Evolutionary conservation across 2,329 filamentous ascomycete species (phyloP).

Genomic region (Pseudogymnoascus sp.): DNA sequence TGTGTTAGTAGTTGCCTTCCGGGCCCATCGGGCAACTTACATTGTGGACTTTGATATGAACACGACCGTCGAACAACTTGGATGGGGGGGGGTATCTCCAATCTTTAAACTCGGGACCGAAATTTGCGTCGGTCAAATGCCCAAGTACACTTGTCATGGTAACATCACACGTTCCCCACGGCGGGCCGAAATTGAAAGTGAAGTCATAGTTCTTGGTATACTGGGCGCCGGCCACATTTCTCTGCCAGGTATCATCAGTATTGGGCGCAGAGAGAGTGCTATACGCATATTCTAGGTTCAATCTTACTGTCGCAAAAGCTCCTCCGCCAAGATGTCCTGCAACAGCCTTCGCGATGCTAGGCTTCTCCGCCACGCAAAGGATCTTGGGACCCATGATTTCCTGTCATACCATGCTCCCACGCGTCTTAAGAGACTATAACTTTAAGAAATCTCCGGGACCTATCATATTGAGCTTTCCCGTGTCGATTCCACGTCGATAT

Average conservation of each 20-base stretch:
- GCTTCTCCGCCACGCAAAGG: conserved; percentile 77
- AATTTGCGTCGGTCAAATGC: conserved; percentile 76
- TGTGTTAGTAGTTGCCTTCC: conserved; percentile 2
- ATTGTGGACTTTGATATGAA: conserved; percentile 57
- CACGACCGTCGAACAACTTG: conserved; percentile 70
- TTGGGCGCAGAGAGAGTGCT: background rate
- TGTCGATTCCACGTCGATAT: background rate
- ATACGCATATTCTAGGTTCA: background rate
- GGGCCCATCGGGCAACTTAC: conserved; percentile 34
- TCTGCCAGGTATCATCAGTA: conserved; percentile 15
- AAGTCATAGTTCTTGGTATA: conserved; percentile 96
- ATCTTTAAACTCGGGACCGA: conserved; percentile 61
- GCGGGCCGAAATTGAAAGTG: conserved; percentile 71
- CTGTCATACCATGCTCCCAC: background rate
- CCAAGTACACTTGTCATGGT: conserved; percentile 92
- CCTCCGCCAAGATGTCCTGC: conserved; percentile 82
- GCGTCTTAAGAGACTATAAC: background rate
- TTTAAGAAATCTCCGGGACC: background rate
- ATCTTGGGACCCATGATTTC: conserved; percentile 35
- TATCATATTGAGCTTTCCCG: background rate
- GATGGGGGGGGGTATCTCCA: conserved; percentile 77
- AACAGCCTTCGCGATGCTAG: conserved; percentile 91
- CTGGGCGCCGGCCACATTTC: conserved; percentile 29
- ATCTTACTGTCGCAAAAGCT: conserved; percentile 56
- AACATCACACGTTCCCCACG: conserved; percentile 74